Conservation (phyloP, 1,139 yeast genomes). For the Geotrichum aggregatum region DNA sequence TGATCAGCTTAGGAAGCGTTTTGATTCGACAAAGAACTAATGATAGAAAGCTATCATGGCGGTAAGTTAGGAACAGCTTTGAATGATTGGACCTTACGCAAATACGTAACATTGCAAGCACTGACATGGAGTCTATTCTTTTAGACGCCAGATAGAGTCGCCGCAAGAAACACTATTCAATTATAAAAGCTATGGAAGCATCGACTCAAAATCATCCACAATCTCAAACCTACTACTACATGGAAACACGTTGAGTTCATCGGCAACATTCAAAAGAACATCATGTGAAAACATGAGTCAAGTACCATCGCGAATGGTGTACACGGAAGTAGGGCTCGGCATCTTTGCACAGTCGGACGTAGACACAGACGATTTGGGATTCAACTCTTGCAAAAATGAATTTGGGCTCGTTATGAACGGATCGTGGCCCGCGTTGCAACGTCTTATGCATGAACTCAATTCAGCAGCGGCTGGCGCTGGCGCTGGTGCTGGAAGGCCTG, state of each 20-base stretch:
- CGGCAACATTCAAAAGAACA: neutral
- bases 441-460: slow-evolving; percentile 30
- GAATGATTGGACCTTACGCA: neutral
- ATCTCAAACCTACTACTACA: neutral
- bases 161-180: neutral
- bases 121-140: neutral
- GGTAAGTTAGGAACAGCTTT: neutral
- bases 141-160: neutral
- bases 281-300: neutral
- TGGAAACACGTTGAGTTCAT: too few relatives aligned
- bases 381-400: slow-evolving; percentile 46
- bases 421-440: slow-evolving; percentile 47
- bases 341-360: slow-evolving; percentile 50
- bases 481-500: too few relatives aligned
- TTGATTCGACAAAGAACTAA: neutral
- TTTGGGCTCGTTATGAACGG: slow-evolving; percentile 45
- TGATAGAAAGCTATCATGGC: neutral
- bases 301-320: neutral
- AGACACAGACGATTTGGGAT: slow-evolving; percentile 47
- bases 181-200: neutral
- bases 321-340: slow-evolving; percentile 34
- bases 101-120: neutral
- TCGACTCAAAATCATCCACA: neutral
- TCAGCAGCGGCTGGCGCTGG: too few relatives aligned
- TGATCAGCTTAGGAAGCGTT: neutral